Conservation (phyloP, 306 rosid genomes). For the Castanea mollissima region DNA sequence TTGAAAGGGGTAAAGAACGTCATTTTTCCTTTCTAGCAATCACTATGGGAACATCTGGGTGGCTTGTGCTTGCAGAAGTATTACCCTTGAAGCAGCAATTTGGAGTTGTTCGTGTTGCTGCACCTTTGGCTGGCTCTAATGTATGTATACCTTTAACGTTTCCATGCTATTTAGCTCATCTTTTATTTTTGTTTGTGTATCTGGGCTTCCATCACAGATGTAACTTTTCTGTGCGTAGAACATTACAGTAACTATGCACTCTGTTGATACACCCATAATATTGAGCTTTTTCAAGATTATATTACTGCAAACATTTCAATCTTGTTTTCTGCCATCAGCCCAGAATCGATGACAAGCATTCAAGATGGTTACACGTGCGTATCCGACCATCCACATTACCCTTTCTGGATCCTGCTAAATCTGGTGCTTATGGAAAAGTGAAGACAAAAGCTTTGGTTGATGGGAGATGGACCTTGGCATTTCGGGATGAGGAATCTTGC, state of each 20-base stretch:
- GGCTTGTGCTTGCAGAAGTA: slow-evolving; percentile 82
- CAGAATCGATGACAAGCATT: slow-evolving; percentile 63
- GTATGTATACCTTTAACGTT: slow-evolving; percentile 43
- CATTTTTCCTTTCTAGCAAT: slow-evolving; percentile 66
- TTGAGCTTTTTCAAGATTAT: not conserved
- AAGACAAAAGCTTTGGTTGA: slow-evolving; percentile 66
- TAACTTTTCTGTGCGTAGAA: not conserved
- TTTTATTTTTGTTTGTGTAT: not conserved
- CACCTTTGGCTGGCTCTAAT: slow-evolving; percentile 85
- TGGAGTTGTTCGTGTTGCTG: slow-evolving; percentile 73
- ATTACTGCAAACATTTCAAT: slow-evolving; percentile 16
- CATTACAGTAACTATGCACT: not conserved
- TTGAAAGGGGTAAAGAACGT: slow-evolving; percentile 86
- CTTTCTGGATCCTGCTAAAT: slow-evolving; percentile 49
- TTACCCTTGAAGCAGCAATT: slow-evolving; percentile 58
- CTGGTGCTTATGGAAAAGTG: slow-evolving; percentile 29
- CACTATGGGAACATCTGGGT: slow-evolving; percentile 72
- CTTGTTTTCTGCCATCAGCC: slow-evolving; percentile 54
- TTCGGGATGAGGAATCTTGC: slow-evolving; percentile 78
- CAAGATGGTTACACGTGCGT: slow-evolving; percentile 86
- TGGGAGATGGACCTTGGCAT: slow-evolving; percentile 97
- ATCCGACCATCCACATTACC: slow-evolving; percentile 80
- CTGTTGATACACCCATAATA: not conserved
- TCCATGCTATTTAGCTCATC: slow-evolving; percentile 6
- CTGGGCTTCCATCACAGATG: not conserved